Base-by-base conservation (phyloP, 192 early-diverging fungal genomes). In the Gigaspora rosea region DNA sequence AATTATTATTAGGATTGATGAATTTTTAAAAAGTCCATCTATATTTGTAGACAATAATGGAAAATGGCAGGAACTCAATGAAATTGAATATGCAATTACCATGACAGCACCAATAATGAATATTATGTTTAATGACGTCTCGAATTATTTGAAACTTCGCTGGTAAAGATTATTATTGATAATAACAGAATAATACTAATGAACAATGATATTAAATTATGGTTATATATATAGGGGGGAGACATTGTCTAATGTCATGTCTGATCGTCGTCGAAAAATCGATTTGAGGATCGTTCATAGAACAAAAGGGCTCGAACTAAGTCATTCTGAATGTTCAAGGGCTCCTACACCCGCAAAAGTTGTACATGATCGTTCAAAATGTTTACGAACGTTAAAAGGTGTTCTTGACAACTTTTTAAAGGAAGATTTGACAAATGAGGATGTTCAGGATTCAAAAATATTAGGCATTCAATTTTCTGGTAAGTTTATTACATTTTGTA, bases 1-100 rank as follows among this genome's bases (percentile, higher is more conserved):
- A n/a, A 27, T 73, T 73, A 69, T 73, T 73, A 10, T 73, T 73
- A 73, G 71, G 18, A 73, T 73, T 20, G 27, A 71, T 54, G 33
- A 71, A 71, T 71, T 71, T 35, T 54, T 72, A 35, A 59, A 73
- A 73, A 73, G n/a, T 59, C 71, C 41, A 16, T 48, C 10, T 18
- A 73, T 47, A 47, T 73, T 73, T 59, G 71, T 73, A 22, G 41
- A 73, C 10, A 59, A 73, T 41, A 47, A 15, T 22, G 57, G 52
- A 2, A n/a, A 41, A 48, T 47, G 10, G 5, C 8, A 59, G n/a
- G 71, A 73, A 59, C 41, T 73, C 12, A 73, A 8, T 18, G 41
- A 73, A 36, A 73, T 73, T 36, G n/a, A n/a, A n/a, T n/a, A n/a
- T n/a, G 71, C 36, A 36, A 73, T 73, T 20, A 22, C 16, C 41